Evolutionary conservation across 768 basidiomycete species (phyloP).

Genomic region (Chalciporus sphaerocephalus): DNA sequence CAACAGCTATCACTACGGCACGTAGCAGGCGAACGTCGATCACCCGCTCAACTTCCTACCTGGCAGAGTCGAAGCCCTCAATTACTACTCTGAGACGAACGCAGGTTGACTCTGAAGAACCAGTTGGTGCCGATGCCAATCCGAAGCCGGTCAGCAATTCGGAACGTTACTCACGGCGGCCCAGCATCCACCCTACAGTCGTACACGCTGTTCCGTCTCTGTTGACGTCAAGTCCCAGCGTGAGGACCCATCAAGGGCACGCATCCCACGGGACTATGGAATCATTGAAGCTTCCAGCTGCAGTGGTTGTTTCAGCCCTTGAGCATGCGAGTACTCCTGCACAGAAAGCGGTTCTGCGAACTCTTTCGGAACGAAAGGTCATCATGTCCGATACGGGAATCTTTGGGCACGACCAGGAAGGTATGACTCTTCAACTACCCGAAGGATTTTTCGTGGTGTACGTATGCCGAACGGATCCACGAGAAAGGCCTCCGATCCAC

Average conservation of each 20-base stretch:
- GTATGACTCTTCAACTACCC: slow-evolving; percentile 39
- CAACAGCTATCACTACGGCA: slow-evolving; percentile 18
- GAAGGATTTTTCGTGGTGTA: slow-evolving; percentile 69
- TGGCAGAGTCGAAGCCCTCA: slow-evolving; percentile 18
- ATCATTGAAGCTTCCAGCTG: slow-evolving; percentile 44
- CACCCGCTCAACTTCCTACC: slow-evolving; percentile 20
- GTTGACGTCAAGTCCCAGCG: slow-evolving; percentile 10
- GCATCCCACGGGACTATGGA: slow-evolving; percentile 17
- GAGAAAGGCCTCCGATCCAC: slow-evolving; percentile 63
- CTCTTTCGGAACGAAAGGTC: slow-evolving; percentile 50
- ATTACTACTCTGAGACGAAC: slow-evolving; percentile 8
- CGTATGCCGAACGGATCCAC: slow-evolving; percentile 60
- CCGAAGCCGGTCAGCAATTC: not conserved
- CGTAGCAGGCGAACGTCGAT: slow-evolving; percentile 26
- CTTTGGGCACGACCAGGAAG: slow-evolving; percentile 25
- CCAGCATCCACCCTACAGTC: slow-evolving; percentile 5
- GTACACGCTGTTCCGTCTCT: slow-evolving; percentile 17
- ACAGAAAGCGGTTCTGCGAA: slow-evolving; percentile 54
- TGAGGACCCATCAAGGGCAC: slow-evolving; percentile 9
- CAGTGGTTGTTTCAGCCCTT: slow-evolving; percentile 66
- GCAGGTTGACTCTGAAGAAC: slow-evolving; percentile 15
- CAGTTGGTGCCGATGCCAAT: not conserved
- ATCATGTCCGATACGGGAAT: slow-evolving; percentile 32
- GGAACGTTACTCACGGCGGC: slow-evolving; percentile 7
- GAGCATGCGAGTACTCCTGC: slow-evolving; percentile 52